phyloP scores from a whole-genome alignment of 768 basidiomycete species.

The Brasilioporus rufonigricans region DNA sequence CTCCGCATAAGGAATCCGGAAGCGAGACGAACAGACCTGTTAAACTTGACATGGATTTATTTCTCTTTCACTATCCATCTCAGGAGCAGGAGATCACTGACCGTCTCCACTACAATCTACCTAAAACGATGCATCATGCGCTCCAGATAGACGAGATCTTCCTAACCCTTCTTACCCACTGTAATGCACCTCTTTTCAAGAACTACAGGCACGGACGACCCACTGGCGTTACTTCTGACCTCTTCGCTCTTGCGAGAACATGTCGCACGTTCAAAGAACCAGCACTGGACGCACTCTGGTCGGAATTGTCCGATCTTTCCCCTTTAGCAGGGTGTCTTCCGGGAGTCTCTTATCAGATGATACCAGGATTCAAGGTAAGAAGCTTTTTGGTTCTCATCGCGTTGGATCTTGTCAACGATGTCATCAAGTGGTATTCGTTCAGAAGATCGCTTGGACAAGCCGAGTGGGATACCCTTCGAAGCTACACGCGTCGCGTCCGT shows the following conservation, averaged over 20 bases:
- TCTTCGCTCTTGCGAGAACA: slow-evolving; percentile 14
- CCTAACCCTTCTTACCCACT: slow-evolving; percentile 11
- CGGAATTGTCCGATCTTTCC: slow-evolving; percentile 10
- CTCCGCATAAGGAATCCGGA: not conserved
- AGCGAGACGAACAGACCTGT: not conserved
- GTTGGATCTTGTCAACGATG: too few relatives aligned
- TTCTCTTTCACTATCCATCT: not conserved
- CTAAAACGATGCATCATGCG: not conserved
- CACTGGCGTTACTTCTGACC: slow-evolving; percentile 1
- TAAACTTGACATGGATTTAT: not conserved
- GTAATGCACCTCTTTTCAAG: not conserved
- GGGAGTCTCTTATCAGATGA: not conserved
- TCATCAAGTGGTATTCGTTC: slow-evolving; percentile 5
- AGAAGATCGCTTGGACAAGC: not conserved
- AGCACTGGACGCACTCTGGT: slow-evolving; percentile 17
- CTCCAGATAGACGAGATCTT: slow-evolving; percentile 11
- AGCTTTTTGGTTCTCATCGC: not conserved
- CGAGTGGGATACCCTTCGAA: slow-evolving; percentile 5
- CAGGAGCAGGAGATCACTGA: not conserved
- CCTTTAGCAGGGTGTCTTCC: slow-evolving; percentile 15
- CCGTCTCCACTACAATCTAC: too few relatives aligned
- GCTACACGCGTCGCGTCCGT: slow-evolving; percentile 6
- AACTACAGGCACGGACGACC: not conserved
- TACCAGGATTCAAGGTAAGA: slow-evolving; percentile 1
- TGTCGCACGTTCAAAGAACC: slow-evolving; percentile 20